Evolutionary conservation across 257 asterid species (phyloP).

Genomic region (Sherardia arvensis): DNA sequence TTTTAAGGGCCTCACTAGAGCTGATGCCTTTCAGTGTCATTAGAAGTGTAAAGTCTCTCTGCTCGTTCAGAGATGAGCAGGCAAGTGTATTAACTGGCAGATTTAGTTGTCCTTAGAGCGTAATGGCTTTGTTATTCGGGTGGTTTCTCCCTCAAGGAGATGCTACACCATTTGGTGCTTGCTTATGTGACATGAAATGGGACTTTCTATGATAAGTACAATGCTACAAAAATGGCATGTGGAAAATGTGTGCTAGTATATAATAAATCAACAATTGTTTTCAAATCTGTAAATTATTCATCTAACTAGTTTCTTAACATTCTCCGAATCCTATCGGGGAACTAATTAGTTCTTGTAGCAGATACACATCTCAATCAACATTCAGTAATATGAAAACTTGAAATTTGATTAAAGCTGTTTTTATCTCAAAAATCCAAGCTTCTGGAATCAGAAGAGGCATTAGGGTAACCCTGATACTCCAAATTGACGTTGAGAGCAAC

Average conservation of each 20-base stretch:
- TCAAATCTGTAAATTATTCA: background rate
- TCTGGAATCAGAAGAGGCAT: background rate
- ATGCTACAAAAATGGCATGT: background rate
- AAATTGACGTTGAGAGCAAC: conserved; percentile 37
- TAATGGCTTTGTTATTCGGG: background rate
- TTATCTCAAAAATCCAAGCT: background rate
- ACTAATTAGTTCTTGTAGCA: no score
- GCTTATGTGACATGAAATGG: background rate
- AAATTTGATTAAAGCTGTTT: no score
- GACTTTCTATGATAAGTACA: background rate
- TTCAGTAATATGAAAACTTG: no score
- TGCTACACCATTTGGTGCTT: background rate
- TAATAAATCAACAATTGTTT: background rate
- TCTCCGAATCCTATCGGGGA: no score
- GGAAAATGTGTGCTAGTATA: background rate
- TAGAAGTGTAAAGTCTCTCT: background rate
- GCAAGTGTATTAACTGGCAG: background rate
- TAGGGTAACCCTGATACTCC: conserved; percentile 19
- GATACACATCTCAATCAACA: no score
- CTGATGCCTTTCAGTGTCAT: no score
- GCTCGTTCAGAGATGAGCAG: background rate
- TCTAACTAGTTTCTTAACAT: no score
- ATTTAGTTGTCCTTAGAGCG: background rate
- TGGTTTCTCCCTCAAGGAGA: background rate
- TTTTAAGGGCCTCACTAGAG: background rate